Conservation (phyloP, 1,284 basidiomycete genomes). For the Ceratobasidium sp. region DNA sequence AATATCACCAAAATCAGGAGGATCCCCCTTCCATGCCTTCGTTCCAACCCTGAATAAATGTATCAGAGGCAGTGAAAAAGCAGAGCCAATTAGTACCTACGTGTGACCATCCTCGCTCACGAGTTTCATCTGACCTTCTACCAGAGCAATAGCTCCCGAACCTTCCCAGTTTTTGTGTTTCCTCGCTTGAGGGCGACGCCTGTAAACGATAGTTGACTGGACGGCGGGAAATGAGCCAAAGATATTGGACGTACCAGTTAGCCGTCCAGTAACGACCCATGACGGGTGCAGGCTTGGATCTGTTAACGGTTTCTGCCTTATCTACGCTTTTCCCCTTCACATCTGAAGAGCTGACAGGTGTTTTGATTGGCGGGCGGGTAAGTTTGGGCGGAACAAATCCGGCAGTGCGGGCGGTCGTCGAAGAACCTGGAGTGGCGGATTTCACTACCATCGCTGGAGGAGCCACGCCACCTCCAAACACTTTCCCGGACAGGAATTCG, state of each 20-base stretch:
- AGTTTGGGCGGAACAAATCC: constrained; percentile 57
- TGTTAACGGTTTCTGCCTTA: constrained; percentile 51
- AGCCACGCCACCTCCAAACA: constrained; percentile 65
- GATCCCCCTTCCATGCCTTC: constrained; percentile 71
- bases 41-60: constrained; percentile 66
- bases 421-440: constrained; percentile 50
- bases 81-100: constrained; percentile 60
- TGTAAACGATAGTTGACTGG: constrained; percentile 53
- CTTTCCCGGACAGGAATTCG: constrained; percentile 75
- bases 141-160: constrained; percentile 72
- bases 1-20: constrained; percentile 60
- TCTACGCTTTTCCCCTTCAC: constrained; percentile 57
- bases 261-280: constrained; percentile 71
- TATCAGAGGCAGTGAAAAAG: neutral
- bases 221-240: neutral
- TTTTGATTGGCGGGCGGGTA: constrained; percentile 52
- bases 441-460: constrained; percentile 48
- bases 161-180: constrained; percentile 95
- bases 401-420: constrained; percentile 58
- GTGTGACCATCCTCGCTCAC: constrained; percentile 77
- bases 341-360: constrained; percentile 47
- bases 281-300: constrained; percentile 34
- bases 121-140: constrained; percentile 69
- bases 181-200: constrained; percentile 81
- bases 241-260: constrained; percentile 69